Percentiles rank a stretch among this genome's conserved stretches.
Conservation (phyloP, 768 basidiomycete species). For the Porpolomopsis calyptriformis region DNA sequence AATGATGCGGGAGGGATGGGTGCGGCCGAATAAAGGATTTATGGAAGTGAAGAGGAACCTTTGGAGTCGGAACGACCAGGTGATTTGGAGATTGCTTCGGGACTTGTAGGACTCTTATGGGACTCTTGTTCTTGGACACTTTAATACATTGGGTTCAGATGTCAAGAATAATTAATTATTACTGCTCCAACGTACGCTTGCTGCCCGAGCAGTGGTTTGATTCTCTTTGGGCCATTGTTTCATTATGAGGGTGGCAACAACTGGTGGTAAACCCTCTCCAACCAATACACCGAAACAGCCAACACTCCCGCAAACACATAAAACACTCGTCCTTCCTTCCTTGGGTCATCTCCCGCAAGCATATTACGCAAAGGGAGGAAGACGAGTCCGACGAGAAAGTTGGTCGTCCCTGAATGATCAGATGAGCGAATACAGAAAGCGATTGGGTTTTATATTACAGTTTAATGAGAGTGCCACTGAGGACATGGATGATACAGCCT, state of each 20-base stretch:
- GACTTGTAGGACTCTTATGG: slow-evolving; percentile 16
- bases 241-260: too few species aligned
- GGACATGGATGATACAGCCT: slow-evolving; percentile 77
- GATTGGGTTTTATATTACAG: slow-evolving; percentile 33
- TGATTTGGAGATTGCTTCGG: slow-evolving; percentile 21
- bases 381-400: slow-evolving; percentile 73
- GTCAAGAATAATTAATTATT: too few species aligned
- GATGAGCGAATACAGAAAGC: slow-evolving; percentile 3
- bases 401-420: slow-evolving; percentile 54
- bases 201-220: too few species aligned
- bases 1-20: slow-evolving; percentile 25
- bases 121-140: too few species aligned
- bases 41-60: slow-evolving; percentile 20
- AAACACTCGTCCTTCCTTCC: slow-evolving; percentile 80
- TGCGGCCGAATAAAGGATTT: slow-evolving; percentile 17
- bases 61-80: slow-evolving; percentile 22
- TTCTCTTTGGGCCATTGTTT: too few species aligned
- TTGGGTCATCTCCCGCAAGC: slow-evolving; percentile 48
- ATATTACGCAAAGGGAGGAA: slow-evolving; percentile 79
- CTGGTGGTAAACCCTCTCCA: too few species aligned
- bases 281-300: slow-evolving; percentile 10
- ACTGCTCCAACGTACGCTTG: too few species aligned
- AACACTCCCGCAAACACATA: slow-evolving; percentile 68
- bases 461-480: slow-evolving; percentile 65
- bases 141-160: too few species aligned